These are phyloP conservation scores for Begonia masoniana DNA, from an alignment of 306 rosid genomes.

Conservation along the genomic window DNA sequence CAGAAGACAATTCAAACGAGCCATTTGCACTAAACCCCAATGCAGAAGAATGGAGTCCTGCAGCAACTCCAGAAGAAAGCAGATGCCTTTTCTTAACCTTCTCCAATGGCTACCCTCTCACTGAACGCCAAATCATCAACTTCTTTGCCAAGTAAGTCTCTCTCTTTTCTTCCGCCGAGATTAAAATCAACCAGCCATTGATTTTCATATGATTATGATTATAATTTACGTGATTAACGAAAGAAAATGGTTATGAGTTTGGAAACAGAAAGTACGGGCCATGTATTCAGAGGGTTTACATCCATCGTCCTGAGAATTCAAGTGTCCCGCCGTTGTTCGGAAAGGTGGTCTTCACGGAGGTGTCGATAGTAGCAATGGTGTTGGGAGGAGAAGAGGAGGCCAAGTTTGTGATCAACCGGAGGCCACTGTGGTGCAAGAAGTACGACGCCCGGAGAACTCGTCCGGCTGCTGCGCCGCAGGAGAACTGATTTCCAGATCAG, in stretches of 20 bases:
- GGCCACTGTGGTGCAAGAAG: slow-evolving; percentile 30
- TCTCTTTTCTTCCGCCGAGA: too few relatives aligned
- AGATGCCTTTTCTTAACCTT: slow-evolving; percentile 35
- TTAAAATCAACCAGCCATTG: too few relatives aligned
- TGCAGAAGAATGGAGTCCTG: slow-evolving; percentile 21
- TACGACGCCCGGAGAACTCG: slow-evolving; percentile 12
- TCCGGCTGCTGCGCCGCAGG: too few relatives aligned
- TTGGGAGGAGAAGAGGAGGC: slow-evolving; percentile 3
- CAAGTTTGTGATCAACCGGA: slow-evolving; percentile 10
- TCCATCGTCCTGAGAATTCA: background rate
- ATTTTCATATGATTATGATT: too few relatives aligned
- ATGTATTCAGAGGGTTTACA: slow-evolving; percentile 25
- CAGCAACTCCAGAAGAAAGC: slow-evolving; percentile 13
- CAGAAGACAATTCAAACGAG: background rate
- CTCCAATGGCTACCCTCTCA: slow-evolving; percentile 17
- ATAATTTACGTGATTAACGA: too few relatives aligned
- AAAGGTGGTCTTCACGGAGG: slow-evolving; percentile 21
- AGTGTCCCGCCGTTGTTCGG: slow-evolving; percentile 12
- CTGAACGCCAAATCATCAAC: slow-evolving; percentile 4
- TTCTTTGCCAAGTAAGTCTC: slow-evolving; percentile 24
- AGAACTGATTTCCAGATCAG: too few relatives aligned
- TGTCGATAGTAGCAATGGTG: slow-evolving; percentile 4
- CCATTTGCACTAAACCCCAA: slow-evolving; percentile 12
- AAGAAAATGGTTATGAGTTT: background rate
- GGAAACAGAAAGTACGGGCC: slow-evolving; percentile 19